Evolutionary conservation across 345 rosid species (phyloP).

Genomic region (Bruguiera gymnorhiza): DNA sequence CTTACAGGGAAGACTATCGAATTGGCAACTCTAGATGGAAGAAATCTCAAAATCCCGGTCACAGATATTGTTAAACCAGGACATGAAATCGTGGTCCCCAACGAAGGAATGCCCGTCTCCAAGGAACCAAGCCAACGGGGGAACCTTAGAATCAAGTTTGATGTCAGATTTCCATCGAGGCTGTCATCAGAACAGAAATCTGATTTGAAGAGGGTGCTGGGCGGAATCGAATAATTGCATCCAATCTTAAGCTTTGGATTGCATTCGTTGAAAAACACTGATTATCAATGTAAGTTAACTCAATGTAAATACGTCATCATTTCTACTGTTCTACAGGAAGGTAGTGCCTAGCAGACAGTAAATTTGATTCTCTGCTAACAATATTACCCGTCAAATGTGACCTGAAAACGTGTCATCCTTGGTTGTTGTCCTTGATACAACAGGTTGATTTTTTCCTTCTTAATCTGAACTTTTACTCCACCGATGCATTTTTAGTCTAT

Average conservation of each 20-base stretch:
- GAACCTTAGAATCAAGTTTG: constrained; percentile 56
- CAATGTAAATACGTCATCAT: constrained; percentile 42
- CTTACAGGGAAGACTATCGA: constrained; percentile 51
- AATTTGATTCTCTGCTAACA: constrained; percentile 14
- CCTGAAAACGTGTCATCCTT: not conserved
- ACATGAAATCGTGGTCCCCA: constrained; percentile 47
- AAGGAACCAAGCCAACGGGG: constrained; percentile 56
- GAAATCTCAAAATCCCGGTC: constrained; percentile 43
- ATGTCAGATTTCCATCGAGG: constrained; percentile 55
- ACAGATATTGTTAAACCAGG: constrained; percentile 48
- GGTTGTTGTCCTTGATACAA: not conserved
- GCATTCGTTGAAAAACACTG: constrained; percentile 14
- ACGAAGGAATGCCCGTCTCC: constrained; percentile 65
- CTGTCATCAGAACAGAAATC: constrained; percentile 29
- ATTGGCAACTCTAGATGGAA: constrained; percentile 53
- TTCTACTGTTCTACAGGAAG: constrained; percentile 13
- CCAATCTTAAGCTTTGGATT: constrained; percentile 8
- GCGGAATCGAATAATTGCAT: constrained; percentile 3
- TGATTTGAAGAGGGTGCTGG: constrained; percentile 28
- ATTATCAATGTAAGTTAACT: constrained; percentile 20
- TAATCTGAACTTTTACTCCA: not conserved
- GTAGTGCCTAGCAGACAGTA: constrained; percentile 42
- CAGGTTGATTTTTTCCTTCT: not conserved
- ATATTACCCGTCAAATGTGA: not conserved
- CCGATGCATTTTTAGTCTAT: not conserved